Conservation (phyloP, 2,329 filamentous ascomycete genomes). For the Diplocarpon mali region DNA sequence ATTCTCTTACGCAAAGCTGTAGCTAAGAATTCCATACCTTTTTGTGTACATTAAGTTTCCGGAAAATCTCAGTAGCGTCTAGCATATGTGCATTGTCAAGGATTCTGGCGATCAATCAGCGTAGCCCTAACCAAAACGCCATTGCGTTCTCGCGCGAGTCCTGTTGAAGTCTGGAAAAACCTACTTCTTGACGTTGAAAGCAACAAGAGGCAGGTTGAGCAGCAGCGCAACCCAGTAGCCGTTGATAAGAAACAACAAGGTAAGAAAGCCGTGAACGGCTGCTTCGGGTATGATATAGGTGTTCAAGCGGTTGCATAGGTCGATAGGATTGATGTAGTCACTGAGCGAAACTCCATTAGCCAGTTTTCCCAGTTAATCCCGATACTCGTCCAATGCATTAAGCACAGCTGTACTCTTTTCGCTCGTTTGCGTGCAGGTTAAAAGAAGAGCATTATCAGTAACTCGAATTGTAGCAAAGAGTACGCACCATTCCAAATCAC, state of each 20-base stretch:
- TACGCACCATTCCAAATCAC: slow-evolving; percentile 93
- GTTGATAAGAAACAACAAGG: slow-evolving; percentile 93
- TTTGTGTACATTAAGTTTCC: slow-evolving; percentile 98
- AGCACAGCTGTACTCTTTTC: no score
- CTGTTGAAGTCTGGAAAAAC: slow-evolving; percentile 28
- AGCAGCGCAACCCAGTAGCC: slow-evolving; percentile 94
- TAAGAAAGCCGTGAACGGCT: slow-evolving; percentile 90
- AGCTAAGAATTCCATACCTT: slow-evolving; percentile 52
- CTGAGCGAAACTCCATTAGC: slow-evolving; percentile 37
- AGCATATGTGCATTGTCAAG: slow-evolving; percentile 93
- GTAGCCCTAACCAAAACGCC: neutral
- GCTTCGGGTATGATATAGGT: slow-evolving; percentile 99
- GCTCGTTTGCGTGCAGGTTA: neutral
- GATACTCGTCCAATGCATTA: no score
- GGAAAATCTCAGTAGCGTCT: slow-evolving; percentile 97
- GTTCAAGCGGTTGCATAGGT: slow-evolving; percentile 99
- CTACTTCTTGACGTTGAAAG: slow-evolving; percentile 96
- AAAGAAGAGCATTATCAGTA: neutral
- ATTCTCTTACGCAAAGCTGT: neutral
- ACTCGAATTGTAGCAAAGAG: neutral
- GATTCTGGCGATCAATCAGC: slow-evolving; percentile 52
- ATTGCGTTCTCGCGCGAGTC: neutral
- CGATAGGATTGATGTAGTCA: slow-evolving; percentile 99
- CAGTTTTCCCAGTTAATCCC: neutral
- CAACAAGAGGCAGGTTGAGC: slow-evolving; percentile 83